Percentiles rank a stretch among this genome's conserved stretches.
These are phyloP conservation scores for Rhodotorula sp. DNA, from an alignment of 1,284 basidiomycete genomes.

Conservation along the genomic window DNA sequence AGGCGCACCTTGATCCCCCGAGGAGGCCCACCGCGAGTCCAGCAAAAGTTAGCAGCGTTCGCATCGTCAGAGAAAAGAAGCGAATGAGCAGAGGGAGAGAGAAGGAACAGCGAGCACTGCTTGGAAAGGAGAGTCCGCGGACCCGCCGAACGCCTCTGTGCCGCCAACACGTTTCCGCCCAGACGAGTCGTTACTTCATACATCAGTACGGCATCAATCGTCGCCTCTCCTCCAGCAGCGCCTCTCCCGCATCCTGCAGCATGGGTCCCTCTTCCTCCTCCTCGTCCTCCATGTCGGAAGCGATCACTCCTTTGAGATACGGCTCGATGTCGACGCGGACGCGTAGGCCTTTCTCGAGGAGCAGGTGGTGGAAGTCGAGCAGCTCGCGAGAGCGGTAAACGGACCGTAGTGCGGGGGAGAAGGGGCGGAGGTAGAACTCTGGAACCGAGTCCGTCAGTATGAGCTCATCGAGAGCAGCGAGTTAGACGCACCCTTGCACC, in stretches of 20 bases:
- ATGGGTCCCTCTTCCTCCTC: constrained; percentile 47
- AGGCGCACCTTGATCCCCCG: background rate
- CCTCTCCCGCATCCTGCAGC: constrained; percentile 59
- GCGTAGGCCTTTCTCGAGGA: constrained; percentile 78
- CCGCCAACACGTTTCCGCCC: background rate
- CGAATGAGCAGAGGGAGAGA: background rate
- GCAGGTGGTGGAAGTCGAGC: constrained; percentile 66
- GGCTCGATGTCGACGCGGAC: constrained; percentile 67
- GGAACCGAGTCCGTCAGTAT: constrained; percentile 9
- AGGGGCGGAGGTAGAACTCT: constrained; percentile 85
- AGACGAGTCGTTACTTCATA: background rate
- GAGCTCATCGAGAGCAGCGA: background rate
- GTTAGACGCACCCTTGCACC: constrained; percentile 64
- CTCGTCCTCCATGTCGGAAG: constrained; percentile 44
- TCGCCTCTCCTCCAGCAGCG: constrained; percentile 60
- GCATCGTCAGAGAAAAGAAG: background rate
- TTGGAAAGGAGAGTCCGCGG: background rate
- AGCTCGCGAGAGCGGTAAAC: constrained; percentile 70
- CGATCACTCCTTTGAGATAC: constrained; percentile 50
- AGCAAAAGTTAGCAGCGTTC: background rate
- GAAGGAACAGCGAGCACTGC: background rate
- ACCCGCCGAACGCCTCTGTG: background rate
- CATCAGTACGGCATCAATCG: constrained; percentile 63
- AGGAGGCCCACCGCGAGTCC: background rate
- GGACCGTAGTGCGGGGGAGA: constrained; percentile 63